A percentile compares a stretch with the other conserved stretches of the same genome.
These are phyloP conservation scores for Botrytis elliptica DNA, from an alignment of 2,329 filamentous ascomycete genomes.

Conservation along the genomic window DNA sequence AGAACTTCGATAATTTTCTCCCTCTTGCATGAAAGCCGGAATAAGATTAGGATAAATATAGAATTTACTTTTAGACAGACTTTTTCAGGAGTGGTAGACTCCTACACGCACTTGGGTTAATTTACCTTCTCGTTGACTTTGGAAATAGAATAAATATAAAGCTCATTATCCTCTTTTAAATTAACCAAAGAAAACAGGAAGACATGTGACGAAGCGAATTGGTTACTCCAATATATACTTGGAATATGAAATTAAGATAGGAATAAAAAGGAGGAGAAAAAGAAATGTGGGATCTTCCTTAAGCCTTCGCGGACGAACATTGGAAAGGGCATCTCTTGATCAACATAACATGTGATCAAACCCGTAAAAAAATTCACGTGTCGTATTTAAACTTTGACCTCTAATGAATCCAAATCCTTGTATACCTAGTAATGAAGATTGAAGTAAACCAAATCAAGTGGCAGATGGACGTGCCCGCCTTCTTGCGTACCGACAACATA, in stretches of 20 bases:
- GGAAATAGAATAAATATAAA: no score
- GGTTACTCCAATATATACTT: neutral
- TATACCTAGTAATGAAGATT: neutral
- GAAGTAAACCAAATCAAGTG: neutral
- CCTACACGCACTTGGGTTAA: no score
- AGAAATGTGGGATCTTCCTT: neutral
- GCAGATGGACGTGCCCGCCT: neutral
- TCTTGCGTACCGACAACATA: neutral
- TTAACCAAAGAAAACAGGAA: neutral
- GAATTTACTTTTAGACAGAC: neutral
- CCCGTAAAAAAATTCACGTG: neutral
- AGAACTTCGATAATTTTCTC: neutral
- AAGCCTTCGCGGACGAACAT: neutral
- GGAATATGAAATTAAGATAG: neutral
- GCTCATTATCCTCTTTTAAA: no score
- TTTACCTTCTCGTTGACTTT: no score
- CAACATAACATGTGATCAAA: neutral
- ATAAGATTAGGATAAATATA: neutral
- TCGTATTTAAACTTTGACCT: neutral
- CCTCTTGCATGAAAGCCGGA: neutral
- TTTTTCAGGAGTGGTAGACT: neutral
- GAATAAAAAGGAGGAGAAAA: neutral
- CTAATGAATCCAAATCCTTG: neutral
- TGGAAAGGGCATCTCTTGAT: neutral
- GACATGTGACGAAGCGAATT: neutral